phyloP scores from a whole-genome alignment of 768 basidiomycete species.

The Cystofilobasidium ferigula region DNA sequence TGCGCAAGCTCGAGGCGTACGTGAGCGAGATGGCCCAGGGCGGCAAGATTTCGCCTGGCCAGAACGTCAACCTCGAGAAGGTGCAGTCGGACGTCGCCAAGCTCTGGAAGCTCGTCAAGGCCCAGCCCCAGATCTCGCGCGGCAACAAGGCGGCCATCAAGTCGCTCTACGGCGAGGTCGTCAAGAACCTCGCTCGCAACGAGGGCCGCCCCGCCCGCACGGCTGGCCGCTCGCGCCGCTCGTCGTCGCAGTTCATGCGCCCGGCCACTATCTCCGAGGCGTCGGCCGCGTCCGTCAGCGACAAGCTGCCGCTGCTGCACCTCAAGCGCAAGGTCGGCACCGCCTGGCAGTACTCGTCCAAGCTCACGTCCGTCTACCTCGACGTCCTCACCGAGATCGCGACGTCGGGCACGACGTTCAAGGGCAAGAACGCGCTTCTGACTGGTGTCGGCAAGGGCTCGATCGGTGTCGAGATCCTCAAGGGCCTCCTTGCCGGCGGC shows the following conservation, averaged over 20 bases:
- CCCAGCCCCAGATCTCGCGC: conserved; percentile 90
- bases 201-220: conserved; percentile 54
- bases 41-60: conserved; percentile 60
- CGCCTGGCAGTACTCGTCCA: conserved; percentile 94
- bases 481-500: conserved; percentile 90
- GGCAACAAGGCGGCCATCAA: conserved; percentile 44
- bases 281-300: conserved; percentile 32
- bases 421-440: conserved; percentile 95
- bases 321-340: conserved; percentile 92
- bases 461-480: conserved; percentile 94
- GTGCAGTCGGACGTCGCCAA: conserved; percentile 94
- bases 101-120: conserved; percentile 93
- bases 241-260: conserved; percentile 93
- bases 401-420: conserved; percentile 94
- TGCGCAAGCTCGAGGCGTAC: conserved; percentile 94
- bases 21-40: conserved; percentile 90
- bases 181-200: conserved; percentile 55
- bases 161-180: conserved; percentile 87
- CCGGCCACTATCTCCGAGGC: conserved; percentile 67
- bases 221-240: conserved; percentile 60
- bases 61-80: conserved; percentile 82
- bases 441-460: conserved; percentile 97
- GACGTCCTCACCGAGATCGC: conserved; percentile 97
- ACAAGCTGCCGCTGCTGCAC: conserved; percentile 88
- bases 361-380: conserved; percentile 77